Evolutionary conservation across 2,329 filamentous ascomycete genomes (phyloP), one percentile per base, ranked within the genome.

Genomic region (Chaetomium olivaceum): DNA sequence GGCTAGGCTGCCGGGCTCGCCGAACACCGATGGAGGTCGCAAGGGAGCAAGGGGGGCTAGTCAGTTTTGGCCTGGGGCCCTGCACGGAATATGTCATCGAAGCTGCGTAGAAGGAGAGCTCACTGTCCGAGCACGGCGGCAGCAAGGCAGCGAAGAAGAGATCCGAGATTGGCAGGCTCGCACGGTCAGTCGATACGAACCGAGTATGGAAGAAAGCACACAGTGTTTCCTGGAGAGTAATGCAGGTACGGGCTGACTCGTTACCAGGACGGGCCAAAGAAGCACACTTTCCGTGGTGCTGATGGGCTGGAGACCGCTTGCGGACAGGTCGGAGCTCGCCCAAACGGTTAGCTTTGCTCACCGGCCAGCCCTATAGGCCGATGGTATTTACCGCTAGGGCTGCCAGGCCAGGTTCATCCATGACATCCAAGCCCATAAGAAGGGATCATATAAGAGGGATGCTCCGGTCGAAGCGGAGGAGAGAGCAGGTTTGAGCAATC

Each of bases 81-180:
- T 64, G 65, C 77, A 80, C 74, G 77, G 79, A 81, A 80, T 74
- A 77, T 76, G 73, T 74, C 73, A 74, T 79, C 75, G 79, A 81
- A 81, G 72, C 68, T 72, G 69, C 70, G 69, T 71, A 62, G 74
- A 72, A 73, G 70, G 71, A 71, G 66, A 61, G 62, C 61, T 68
- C 63, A 33, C 57, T 58, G 73, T 73, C 72, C 61, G 69, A 72
- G 71, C 68, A 67, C 60, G 36, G 59, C 8, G 46, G n/a, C 11
- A 39, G n/a, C 57, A 36, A 50, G 33, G 52, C 31, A 46, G 48
- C 27, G 21, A 21, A 29, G 57, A n/a, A n/a, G 33, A 48, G 25
- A 61, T 64, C 58, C 63, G 63, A 58, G 21, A 61, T 65, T 65
- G 23, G 43, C 31, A 33, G 9, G 31, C 31, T 33, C 31, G 31